Evolutionary conservation across 2,329 filamentous ascomycete species (phyloP).

Genomic region (Exophiala calicioides): DNA sequence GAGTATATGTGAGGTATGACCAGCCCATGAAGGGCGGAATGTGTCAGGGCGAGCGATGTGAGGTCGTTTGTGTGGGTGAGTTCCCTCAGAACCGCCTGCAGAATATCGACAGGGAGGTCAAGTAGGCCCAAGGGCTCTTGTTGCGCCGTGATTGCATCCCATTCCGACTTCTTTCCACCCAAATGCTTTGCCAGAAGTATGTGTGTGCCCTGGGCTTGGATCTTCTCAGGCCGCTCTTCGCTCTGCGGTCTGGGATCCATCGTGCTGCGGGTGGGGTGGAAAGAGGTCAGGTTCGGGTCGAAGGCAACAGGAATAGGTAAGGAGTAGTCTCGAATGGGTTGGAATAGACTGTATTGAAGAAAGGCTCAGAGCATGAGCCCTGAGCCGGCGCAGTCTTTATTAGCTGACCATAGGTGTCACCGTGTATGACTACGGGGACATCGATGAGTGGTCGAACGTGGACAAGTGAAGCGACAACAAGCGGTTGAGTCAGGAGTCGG

Average conservation of each 20-base stretch:
- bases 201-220: slow-evolving; percentile 6
- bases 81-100: slow-evolving; percentile 78
- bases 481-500: slow-evolving; percentile 11
- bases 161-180: slow-evolving; percentile 29
- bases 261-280: too few relatives aligned
- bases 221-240: slow-evolving; percentile 13
- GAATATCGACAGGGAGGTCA: slow-evolving; percentile 74
- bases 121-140: slow-evolving; percentile 65
- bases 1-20: slow-evolving; percentile 79
- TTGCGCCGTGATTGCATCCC: slow-evolving; percentile 38
- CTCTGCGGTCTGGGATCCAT: slow-evolving; percentile 5
- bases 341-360: too few relatives aligned
- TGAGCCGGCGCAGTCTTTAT: slow-evolving; percentile 19
- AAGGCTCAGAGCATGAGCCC: slow-evolving; percentile 26
- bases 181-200: slow-evolving; percentile 27
- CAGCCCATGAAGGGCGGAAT: slow-evolving; percentile 73
- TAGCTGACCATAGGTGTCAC: slow-evolving; percentile 25
- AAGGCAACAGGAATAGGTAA: too few relatives aligned
- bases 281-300: too few relatives aligned
- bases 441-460: slow-evolving; percentile 6
- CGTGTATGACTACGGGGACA: neutral
- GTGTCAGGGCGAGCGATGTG: slow-evolving; percentile 73
- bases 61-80: slow-evolving; percentile 81
- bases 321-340: too few relatives aligned
- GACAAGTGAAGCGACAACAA: slow-evolving; percentile 13